These are phyloP conservation scores for Phaeosphaeria sp. DNA, from an alignment of 2,329 filamentous ascomycete genomes.

Conservation along the genomic window DNA sequence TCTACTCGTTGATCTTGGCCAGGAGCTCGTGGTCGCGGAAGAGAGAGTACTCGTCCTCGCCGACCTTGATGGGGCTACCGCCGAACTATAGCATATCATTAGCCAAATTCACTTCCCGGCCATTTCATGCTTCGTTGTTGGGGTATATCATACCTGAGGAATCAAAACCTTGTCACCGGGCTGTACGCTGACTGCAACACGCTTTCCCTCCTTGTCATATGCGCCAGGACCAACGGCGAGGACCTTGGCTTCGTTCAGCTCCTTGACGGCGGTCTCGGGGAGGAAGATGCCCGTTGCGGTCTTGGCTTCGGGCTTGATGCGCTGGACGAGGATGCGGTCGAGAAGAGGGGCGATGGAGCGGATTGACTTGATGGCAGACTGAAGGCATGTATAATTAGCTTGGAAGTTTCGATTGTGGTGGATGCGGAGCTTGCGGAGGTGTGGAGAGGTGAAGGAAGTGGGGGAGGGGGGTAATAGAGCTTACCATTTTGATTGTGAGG, in stretches of 20 bases:
- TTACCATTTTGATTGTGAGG: constrained; percentile 23
- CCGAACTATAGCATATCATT: constrained; percentile 72
- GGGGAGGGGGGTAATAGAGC: background rate
- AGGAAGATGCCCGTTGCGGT: constrained; percentile 97
- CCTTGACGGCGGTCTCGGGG: constrained; percentile 95
- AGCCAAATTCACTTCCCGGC: no score
- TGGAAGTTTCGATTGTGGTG: background rate
- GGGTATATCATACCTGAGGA: constrained; percentile 80
- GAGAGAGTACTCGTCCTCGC: constrained; percentile 93
- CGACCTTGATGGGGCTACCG: constrained; percentile 94
- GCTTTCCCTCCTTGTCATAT: constrained; percentile 87
- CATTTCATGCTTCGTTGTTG: no score
- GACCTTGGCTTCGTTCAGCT: constrained; percentile 97
- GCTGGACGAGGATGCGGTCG: constrained; percentile 97
- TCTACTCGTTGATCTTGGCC: constrained; percentile 97
- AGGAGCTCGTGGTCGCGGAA: constrained; percentile 98
- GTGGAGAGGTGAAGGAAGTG: constrained; percentile 2
- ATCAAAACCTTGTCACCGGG: constrained; percentile 94
- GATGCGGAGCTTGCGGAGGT: constrained; percentile 4
- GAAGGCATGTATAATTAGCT: constrained; percentile 8
- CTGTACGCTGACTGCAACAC: constrained; percentile 81
- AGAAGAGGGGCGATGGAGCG: constrained; percentile 93
- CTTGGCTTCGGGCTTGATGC: constrained; percentile 95
- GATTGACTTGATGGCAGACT: constrained; percentile 84
- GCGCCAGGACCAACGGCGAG: constrained; percentile 91